Evolutionary conservation across 495 filamentous ascomycete species (phyloP), one percentile per base, ranked within the genome.

Genomic region (Penicillium atrosanguineum): DNA sequence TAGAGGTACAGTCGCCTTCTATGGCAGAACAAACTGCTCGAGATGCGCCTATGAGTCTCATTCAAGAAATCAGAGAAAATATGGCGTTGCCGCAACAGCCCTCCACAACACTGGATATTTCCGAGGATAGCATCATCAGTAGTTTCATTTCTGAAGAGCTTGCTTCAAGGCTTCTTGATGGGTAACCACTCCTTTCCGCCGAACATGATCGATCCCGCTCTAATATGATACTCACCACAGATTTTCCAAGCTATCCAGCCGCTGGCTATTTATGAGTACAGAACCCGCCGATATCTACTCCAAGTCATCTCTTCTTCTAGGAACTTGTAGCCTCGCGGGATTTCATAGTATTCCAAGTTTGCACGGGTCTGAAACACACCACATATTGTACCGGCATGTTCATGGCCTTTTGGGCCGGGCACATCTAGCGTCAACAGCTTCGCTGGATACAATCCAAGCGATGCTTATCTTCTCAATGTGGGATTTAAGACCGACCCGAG

Each of bases 391-490:
- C 21, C 36, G 37, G 14, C 58, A 61, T 51, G 40, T 61, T 11
- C 53, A 61, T 16, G 50, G 42, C 15, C 43, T 56, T 1, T 23
- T 61, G 20, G 50, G 53, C 14, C 53, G 37, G 25, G 36, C 53
- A 7, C 53, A 61, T 34, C 46, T 53, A n/a, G 43, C 43, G 0
- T 53, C 58, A 1, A n/a, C 41, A 4, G 18, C 41, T 1, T 56
- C 53, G 6, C 53, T 53, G 2, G 58, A 61, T 41, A 61, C 50
- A 16, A 56, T 57, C n/a, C 58, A 61, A 45, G 41, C 58, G 14
- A 57, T 61, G 52, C 39, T 61, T 7, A 51, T 61, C 2, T 56
- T 56, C 19, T 56, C 58, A 9, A 61, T 61, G 53, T 61, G 58
- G 58, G 58, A 61, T 47, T 37, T 61, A 12, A 40, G 53, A 38